These are phyloP conservation scores for Boletus sp. DNA, from an alignment of 1,284 basidiomycete genomes.

Conservation along the genomic window DNA sequence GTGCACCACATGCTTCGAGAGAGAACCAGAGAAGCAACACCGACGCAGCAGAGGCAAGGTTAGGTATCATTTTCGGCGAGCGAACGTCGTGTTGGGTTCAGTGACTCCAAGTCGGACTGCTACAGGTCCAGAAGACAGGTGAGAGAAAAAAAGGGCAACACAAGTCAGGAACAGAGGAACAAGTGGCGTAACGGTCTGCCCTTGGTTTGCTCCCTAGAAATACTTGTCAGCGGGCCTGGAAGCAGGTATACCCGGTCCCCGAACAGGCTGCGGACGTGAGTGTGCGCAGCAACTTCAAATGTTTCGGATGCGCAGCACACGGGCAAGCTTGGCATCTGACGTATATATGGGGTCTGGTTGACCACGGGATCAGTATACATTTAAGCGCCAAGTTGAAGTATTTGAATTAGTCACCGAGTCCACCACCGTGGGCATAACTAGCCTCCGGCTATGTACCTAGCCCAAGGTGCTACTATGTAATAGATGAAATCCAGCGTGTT, in stretches of 20 bases:
- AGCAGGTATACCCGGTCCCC: neutral
- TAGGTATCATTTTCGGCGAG: conserved; percentile 18
- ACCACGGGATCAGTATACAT: neutral
- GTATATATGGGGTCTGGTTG: neutral
- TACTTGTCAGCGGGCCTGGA: neutral
- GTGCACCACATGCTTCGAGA: conserved; percentile 17
- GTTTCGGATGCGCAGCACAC: neutral
- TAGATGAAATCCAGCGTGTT: too few relatives aligned
- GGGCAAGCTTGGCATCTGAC: neutral
- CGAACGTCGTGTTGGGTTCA: neutral
- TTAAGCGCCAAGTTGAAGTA: neutral
- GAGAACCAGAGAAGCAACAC: conserved; percentile 22
- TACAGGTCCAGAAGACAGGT: neutral
- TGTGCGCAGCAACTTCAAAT: conserved; percentile 21
- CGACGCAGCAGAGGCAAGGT: conserved; percentile 14
- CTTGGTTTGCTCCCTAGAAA: conserved; percentile 17
- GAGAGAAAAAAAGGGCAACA: neutral
- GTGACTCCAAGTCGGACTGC: neutral
- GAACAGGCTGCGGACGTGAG: conserved; percentile 20
- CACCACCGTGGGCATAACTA: too few relatives aligned
- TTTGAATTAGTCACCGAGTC: too few relatives aligned
- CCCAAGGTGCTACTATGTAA: too few relatives aligned
- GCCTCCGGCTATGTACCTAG: too few relatives aligned
- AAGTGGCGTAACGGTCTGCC: neutral
- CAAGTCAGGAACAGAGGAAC: neutral